Evolutionary conservation across 179 eudicot species (phyloP).

Genomic region (Silene noctiflora): DNA sequence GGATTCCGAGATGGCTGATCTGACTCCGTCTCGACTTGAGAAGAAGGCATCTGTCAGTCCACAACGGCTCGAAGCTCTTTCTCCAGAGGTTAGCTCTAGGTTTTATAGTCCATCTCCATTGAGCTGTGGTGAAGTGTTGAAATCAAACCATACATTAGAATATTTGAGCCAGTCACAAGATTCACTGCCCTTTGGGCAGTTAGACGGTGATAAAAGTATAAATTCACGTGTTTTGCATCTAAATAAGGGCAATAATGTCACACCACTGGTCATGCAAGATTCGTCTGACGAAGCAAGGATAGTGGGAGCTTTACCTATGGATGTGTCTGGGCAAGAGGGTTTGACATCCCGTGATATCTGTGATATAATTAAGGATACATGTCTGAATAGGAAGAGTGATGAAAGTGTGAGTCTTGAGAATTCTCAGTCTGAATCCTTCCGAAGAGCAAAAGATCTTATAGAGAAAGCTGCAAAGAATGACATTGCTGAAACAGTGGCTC

Average conservation of each 20-base stretch:
- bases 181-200: constrained; percentile 13
- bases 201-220: constrained; percentile 21
- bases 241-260: neutral
- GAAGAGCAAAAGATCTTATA: constrained; percentile 32
- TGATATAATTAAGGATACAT: constrained; percentile 30
- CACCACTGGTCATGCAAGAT: constrained; percentile 18
- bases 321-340: constrained; percentile 20
- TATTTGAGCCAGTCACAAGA: constrained; percentile 31
- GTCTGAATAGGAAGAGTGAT: constrained; percentile 26
- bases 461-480: constrained; percentile 30
- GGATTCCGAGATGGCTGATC: constrained; percentile 32
- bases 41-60: constrained; percentile 51
- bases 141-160: constrained; percentile 17
- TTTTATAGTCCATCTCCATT: constrained; percentile 34
- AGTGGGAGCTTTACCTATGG: neutral
- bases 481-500: constrained; percentile 28
- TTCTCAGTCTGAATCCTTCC: constrained; percentile 26
- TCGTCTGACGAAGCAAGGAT: constrained; percentile 18
- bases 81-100: constrained; percentile 44
- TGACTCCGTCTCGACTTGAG: constrained; percentile 30
- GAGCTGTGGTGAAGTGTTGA: constrained; percentile 27
- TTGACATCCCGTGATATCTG: constrained; percentile 30
- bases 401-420: constrained; percentile 23
- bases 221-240: constrained; percentile 14
- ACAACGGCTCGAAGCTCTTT: constrained; percentile 35